These are phyloP conservation scores for Cryptosporidium ubiquitum DNA, from an alignment of 169 alveolate genomes.

Conservation along the genomic window DNA sequence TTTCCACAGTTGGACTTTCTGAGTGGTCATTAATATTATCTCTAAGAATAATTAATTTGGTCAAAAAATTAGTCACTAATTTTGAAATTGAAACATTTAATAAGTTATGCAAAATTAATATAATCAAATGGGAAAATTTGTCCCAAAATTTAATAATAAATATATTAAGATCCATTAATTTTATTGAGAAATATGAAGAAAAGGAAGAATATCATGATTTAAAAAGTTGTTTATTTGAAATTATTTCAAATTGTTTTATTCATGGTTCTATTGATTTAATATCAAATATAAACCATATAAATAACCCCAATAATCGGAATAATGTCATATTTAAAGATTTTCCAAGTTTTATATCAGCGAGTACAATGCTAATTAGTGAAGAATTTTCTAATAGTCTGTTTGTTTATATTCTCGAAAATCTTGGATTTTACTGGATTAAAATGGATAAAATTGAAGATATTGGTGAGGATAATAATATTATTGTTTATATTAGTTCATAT, in stretches of 20 bases:
- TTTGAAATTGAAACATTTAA: neutral
- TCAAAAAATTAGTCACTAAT: neutral
- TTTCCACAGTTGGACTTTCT: neutral
- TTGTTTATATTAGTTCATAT: neutral
- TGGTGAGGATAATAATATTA: slow-evolving; percentile 1
- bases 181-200: neutral
- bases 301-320: slow-evolving; percentile 2
- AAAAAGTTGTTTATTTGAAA: slow-evolving; percentile 3
- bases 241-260: slow-evolving; percentile 8
- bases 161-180: neutral
- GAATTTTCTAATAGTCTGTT: neutral
- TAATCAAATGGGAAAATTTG: slow-evolving; percentile 29
- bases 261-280: slow-evolving; percentile 39
- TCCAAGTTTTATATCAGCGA: neutral
- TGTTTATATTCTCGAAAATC: slow-evolving; percentile 15
- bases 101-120: neutral
- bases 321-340: neutral
- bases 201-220: neutral
- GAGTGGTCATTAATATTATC: slow-evolving; percentile 54
- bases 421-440: slow-evolving; percentile 11
- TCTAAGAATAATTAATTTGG: slow-evolving; percentile 13
- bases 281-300: neutral
- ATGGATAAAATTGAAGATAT: slow-evolving; percentile 8
- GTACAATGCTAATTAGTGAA: neutral
- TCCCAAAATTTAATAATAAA: slow-evolving; percentile 6